Percentiles rank a stretch among this genome's conserved stretches.
Conservation (phyloP, 495 filamentous ascomycete species). For the Aspergillus asperescens region DNA sequence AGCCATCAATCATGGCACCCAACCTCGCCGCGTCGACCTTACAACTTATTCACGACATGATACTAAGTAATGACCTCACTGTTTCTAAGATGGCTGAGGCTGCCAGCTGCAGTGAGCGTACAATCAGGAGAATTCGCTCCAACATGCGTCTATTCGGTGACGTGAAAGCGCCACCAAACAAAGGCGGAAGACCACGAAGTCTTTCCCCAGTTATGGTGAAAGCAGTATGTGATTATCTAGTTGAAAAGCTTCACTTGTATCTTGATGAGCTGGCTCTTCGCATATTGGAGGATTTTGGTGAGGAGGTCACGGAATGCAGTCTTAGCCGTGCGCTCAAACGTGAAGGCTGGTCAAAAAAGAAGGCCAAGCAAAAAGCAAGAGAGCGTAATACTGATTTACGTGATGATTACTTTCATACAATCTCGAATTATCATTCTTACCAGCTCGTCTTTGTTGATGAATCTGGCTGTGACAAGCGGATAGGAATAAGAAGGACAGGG, state of each 20-base stretch:
- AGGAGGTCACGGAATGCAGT: not conserved
- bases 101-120: too few species aligned
- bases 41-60: too few species aligned
- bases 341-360: slow-evolving; percentile 1
- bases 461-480: slow-evolving; percentile 7
- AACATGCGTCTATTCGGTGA: too few species aligned
- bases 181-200: not conserved
- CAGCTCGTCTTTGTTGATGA: slow-evolving; percentile 2
- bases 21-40: too few species aligned
- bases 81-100: too few species aligned
- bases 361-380: not conserved
- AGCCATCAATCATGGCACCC: too few species aligned
- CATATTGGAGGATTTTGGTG: not conserved
- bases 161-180: not conserved
- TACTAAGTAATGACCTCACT: too few species aligned
- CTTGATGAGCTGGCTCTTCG: slow-evolving; percentile 2
- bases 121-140: too few species aligned
- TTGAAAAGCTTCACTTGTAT: not conserved
- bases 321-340: not conserved
- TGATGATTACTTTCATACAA: not conserved
- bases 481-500: slow-evolving; percentile 1
- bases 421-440: not conserved
- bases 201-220: not conserved
- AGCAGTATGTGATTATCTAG: not conserved
- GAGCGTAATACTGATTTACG: not conserved